A percentile compares a stretch with the other conserved stretches of the same genome.
Conservation (phyloP, 179 eudicot genomes). For the Silene coronaria region DNA sequence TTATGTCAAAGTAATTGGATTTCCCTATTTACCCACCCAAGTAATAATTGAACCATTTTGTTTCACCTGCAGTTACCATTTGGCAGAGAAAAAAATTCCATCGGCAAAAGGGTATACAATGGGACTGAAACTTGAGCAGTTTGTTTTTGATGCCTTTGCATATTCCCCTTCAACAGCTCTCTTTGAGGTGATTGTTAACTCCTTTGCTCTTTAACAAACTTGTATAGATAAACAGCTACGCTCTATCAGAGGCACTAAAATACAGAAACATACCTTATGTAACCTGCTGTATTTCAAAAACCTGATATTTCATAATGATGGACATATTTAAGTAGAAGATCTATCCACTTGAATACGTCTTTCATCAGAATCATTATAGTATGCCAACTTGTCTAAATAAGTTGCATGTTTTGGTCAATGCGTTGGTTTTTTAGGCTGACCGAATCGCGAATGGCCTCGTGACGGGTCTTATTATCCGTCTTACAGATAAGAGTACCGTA, state of each 20-base stretch:
- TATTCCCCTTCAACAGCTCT: constrained; percentile 93
- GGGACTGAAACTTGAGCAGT: constrained; percentile 87
- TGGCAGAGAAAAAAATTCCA: constrained; percentile 91
- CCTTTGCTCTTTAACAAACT: neutral
- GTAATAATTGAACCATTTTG: neutral
- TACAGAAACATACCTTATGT: too few species aligned
- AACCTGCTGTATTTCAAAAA: too few species aligned
- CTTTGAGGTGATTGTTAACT: constrained; percentile 58
- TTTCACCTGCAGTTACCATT: constrained; percentile 72
- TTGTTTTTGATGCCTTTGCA: constrained; percentile 85
- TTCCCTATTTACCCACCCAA: neutral
- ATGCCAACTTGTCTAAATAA: too few species aligned
- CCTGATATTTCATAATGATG: too few species aligned
- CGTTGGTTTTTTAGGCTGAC: neutral
- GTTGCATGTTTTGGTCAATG: too few species aligned
- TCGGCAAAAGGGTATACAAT: constrained; percentile 64
- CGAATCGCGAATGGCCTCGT: neutral
- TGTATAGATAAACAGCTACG: neutral
- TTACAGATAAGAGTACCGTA: neutral
- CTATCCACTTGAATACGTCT: too few species aligned
- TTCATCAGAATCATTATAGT: too few species aligned
- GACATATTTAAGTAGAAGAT: too few species aligned
- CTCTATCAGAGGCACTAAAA: too few species aligned
- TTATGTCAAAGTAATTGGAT: neutral
- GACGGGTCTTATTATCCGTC: neutral